phyloP scores from a whole-genome alignment of 345 rosid genomes.

The Aurinia saxatilis region DNA sequence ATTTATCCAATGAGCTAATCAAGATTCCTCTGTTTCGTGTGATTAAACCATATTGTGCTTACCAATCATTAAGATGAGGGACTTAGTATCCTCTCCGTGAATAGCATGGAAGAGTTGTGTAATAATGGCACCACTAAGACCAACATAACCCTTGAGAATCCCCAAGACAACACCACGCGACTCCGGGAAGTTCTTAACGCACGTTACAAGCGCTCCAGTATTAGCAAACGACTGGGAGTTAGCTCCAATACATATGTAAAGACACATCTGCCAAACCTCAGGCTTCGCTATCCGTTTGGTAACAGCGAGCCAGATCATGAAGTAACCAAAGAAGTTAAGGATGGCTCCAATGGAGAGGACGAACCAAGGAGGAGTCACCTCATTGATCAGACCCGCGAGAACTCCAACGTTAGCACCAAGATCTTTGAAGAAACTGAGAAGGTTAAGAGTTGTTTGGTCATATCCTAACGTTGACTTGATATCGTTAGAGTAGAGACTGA shows the following conservation, averaged over 20 bases:
- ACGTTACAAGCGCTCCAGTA: slow-evolving; percentile 44
- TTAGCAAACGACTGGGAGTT: slow-evolving; percentile 54
- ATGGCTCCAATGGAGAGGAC: slow-evolving; percentile 36
- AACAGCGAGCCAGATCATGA: slow-evolving; percentile 47
- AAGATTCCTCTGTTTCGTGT: slow-evolving; percentile 11
- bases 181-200: slow-evolving; percentile 56
- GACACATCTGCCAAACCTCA: slow-evolving; percentile 49
- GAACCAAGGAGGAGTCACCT: slow-evolving; percentile 47
- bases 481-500: slow-evolving; percentile 41
- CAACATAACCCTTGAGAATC: slow-evolving; percentile 46
- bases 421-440: slow-evolving; percentile 47
- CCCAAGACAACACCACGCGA: slow-evolving; percentile 47
- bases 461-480: slow-evolving; percentile 37
- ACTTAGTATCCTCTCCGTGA: slow-evolving; percentile 34
- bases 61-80: slow-evolving; percentile 42
- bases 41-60: not conserved
- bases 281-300: slow-evolving; percentile 34
- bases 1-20: not conserved
- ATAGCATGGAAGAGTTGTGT: slow-evolving; percentile 43
- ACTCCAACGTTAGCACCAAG: slow-evolving; percentile 49
- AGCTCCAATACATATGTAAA: slow-evolving; percentile 43
- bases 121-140: slow-evolving; percentile 50
- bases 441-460: slow-evolving; percentile 46
- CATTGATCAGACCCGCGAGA: slow-evolving; percentile 40
- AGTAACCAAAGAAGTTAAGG: slow-evolving; percentile 44